Evolutionary conservation across 2,329 filamentous ascomycete species (phyloP), one percentile per base, ranked within the genome.

Genomic region (Claviceps arundinis): DNA sequence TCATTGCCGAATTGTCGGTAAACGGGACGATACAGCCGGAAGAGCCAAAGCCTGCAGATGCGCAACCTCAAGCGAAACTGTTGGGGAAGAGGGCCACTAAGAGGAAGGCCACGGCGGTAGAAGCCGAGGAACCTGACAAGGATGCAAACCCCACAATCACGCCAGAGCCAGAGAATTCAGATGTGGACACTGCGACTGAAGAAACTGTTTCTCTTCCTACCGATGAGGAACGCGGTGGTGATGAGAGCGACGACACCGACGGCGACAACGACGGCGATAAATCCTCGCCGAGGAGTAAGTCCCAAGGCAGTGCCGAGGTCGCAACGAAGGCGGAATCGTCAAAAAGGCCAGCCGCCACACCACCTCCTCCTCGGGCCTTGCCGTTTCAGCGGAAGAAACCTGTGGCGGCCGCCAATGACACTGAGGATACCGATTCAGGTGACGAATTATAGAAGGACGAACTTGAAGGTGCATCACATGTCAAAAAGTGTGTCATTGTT

Each of bases 341-440:
- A 1, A 60, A 59, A 52, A 59, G 63, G 50, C 40, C 51, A 16
- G 43, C 44, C 1, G 60, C 62, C 14, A 59, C 63, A 16, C 68
- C 68, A 14, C 70, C 72, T 2, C 64, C 69, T 0, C 66, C 63
- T 48, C 62, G 73, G 50, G 64, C 58, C 4, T 61, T 78, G 16
- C 76, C 76, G 1, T 77, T 78, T 57, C 63, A 63, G 51, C 72
- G 66, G 47, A 54, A 65, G 11, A 34, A 60, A 17, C 52, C 60
- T 57, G 43, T 63, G 56, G 44, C 61, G 4, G 37, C 59, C 9
- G 68, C 61, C 16, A 73, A 71, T 47, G 76, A 79, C 51, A 76
- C 74, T 0, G 74, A 74, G 47, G 76, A 78, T 51, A 76, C 74
- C 0, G 74, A 75, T n/a, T 77, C 75, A 0, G 77, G 78, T 54